A percentile compares a stretch with the other conserved stretches of the same genome.
These are phyloP conservation scores for Eucalyptus microcorys DNA, from an alignment of 345 rosid genomes.

Conservation along the genomic window DNA sequence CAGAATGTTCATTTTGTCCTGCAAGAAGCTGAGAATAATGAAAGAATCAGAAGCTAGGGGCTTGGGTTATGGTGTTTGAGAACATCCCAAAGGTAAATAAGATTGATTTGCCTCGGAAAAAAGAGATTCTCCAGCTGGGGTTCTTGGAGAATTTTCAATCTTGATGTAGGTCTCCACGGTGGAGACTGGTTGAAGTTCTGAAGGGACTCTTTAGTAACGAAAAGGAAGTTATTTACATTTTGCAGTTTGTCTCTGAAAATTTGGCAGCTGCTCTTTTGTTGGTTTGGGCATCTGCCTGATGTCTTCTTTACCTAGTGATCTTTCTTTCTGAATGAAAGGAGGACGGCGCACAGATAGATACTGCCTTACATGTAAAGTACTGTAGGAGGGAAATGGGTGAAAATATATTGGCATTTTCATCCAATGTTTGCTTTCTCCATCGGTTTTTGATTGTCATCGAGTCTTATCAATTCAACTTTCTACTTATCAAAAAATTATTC, in stretches of 20 bases:
- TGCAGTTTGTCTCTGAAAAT: neutral
- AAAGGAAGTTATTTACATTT: neutral
- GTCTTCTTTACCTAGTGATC: neutral
- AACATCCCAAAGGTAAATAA: neutral
- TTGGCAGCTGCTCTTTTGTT: neutral
- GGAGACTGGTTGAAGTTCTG: neutral
- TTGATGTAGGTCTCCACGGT: neutral
- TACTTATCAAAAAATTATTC: neutral
- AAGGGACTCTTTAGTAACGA: neutral
- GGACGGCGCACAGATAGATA: neutral
- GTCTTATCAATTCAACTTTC: neutral
- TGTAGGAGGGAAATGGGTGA: neutral
- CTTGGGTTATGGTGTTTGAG: constrained; percentile 44
- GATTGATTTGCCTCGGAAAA: neutral
- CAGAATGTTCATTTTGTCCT: constrained; percentile 83
- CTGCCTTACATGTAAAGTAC: neutral
- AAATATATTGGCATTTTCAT: neutral
- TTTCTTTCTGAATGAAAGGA: neutral
- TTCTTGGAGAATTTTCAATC: neutral
- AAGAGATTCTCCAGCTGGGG: neutral
- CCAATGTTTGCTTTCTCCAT: neutral
- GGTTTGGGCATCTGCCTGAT: neutral
- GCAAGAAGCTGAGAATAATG: constrained; percentile 81
- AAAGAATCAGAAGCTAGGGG: constrained; percentile 78
- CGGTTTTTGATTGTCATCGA: neutral